These are phyloP conservation scores for Syzygium aromaticum DNA, from an alignment of 345 rosid genomes.

Conservation along the genomic window DNA sequence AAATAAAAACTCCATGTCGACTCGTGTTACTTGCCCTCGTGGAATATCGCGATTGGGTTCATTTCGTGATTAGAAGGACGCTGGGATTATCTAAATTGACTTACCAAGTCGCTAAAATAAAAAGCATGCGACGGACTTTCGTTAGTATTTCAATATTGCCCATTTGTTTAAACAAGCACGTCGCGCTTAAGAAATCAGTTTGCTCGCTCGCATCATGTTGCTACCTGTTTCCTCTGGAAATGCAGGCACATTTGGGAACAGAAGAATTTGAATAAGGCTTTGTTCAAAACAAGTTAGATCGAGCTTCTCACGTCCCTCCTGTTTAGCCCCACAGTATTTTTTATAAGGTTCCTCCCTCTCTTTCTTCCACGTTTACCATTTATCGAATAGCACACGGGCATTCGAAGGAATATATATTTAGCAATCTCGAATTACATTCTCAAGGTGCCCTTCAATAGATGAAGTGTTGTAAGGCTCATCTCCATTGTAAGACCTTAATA, in stretches of 20 bases:
- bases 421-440: background rate
- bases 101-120: background rate
- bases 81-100: background rate
- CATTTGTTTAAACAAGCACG: background rate
- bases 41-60: background rate
- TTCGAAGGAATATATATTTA: background rate
- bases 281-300: background rate
- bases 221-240: background rate
- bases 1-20: background rate
- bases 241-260: background rate
- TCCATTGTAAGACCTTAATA: background rate
- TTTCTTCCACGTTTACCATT: background rate
- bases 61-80: background rate
- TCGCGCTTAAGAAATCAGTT: background rate
- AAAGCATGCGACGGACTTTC: background rate
- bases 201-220: background rate
- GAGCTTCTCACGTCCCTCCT: background rate
- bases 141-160: background rate
- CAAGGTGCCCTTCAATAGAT: background rate
- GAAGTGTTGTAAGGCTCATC: background rate
- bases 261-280: background rate
- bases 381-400: background rate
- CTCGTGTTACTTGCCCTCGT: accelerated
- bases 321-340: background rate
- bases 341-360: background rate